Evolutionary conservation across 2,329 filamentous ascomycete genomes (phyloP), one percentile per base, ranked within the genome.

Genomic region (Talaromyces funiculosus): DNA sequence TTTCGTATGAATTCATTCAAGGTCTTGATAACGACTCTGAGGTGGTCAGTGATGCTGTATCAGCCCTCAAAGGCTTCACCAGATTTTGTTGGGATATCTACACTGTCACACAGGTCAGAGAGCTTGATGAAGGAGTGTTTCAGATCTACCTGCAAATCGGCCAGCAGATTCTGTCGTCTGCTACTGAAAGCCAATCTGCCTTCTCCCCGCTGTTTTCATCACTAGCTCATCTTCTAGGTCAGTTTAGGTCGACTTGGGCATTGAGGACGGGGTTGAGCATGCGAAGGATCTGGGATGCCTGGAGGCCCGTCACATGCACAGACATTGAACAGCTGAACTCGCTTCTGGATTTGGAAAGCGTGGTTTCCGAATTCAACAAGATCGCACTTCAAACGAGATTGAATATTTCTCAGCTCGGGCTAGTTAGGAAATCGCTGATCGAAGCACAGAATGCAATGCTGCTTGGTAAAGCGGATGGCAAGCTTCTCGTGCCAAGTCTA

Each of bases 261-360:
- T 77, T 95, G 14, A 86, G 80, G 0, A 92, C 88, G 2, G 92
- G 91, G 0, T 77, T 92, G 12, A 87, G 85, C 65, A 94, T 95
- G 89, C 89, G 94, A 69, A 72, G 78, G 8, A 80, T 96, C 4
- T 96, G 92, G 93, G 83, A 84, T 43, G 69, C 79, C 1, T 84
- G 95, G 68, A 84, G 89, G 57, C 90, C 92, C 33, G 69, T 68
- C 10, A 82, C 81, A 3, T 77, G 83, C 45, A 66, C 68, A 16
- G 72, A 70, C 26, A 65, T 70, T 57, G 63, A 65, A 6, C 73
- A 76, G 59, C 61, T 77, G 43, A 61, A 65, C 49, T 72, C 67
- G 22, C 61, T 76, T 51, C 64, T 75, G 38, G 71, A 76, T 16
- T 60, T 77, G 31, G 73, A 77, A 60, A 61, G 64, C 2, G 67